Evolutionary conservation across 2,329 filamentous ascomycete species (phyloP).

Genomic region (Trichoderma guizhouense): DNA sequence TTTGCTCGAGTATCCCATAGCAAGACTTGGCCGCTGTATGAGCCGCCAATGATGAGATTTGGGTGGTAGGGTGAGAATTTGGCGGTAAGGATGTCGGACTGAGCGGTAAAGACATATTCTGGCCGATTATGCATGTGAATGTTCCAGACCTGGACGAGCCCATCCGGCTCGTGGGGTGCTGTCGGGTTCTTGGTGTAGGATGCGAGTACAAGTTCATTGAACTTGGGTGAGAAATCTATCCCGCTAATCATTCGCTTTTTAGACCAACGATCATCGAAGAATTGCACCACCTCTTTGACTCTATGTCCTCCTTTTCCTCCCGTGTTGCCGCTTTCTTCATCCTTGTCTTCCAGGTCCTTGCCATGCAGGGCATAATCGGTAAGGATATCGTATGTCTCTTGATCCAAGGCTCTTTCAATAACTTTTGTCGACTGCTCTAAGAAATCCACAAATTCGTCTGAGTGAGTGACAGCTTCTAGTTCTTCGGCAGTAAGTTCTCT

Average conservation of each 20-base stretch:
- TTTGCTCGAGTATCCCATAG: constrained; percentile 95
- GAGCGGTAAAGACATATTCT: constrained; percentile 94
- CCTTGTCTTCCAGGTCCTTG: constrained; percentile 73
- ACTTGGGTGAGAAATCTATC: constrained; percentile 93
- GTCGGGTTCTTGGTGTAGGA: constrained; percentile 97
- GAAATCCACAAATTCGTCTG: constrained; percentile 91
- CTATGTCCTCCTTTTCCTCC: constrained; percentile 69
- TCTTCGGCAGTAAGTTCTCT: constrained; percentile 81
- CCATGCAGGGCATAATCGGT: constrained; percentile 88
- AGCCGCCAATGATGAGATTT: constrained; percentile 91
- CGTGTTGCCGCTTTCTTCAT: constrained; percentile 69
- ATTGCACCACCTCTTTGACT: constrained; percentile 85
- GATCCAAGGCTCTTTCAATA: constrained; percentile 89
- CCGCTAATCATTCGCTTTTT: constrained; percentile 97
- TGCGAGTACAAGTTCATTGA: constrained; percentile 85
- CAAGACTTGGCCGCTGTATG: constrained; percentile 93
- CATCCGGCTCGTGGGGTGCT: constrained; percentile 88
- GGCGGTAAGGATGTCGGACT: constrained; percentile 90
- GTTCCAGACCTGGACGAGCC: constrained; percentile 95
- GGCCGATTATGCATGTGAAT: constrained; percentile 89
- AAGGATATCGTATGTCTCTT: constrained; percentile 87
- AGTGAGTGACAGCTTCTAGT: constrained; percentile 82
- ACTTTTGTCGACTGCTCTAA: constrained; percentile 95
- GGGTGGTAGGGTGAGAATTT: constrained; percentile 99
- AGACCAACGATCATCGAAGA: constrained; percentile 93